These are phyloP conservation scores for Acrodontium crateriforme DNA, from an alignment of 2,329 filamentous ascomycete genomes.

Conservation along the genomic window DNA sequence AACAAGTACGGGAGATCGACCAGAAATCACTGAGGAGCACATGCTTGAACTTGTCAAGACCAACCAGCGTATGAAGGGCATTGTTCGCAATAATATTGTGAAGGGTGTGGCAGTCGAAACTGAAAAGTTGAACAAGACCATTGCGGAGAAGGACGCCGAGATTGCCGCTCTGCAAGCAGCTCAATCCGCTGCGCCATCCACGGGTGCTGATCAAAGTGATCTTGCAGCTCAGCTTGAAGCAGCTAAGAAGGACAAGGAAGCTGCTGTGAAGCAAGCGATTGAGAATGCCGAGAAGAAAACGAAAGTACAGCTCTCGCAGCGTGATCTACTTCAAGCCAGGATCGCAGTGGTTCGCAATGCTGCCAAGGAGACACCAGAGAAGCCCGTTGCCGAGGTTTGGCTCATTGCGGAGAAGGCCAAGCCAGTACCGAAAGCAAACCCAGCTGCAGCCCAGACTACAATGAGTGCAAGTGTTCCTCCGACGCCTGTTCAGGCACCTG, in stretches of 20 bases:
- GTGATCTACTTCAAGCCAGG: conserved; percentile 52
- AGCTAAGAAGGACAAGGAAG: conserved; percentile 17
- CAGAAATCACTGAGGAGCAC: conserved; percentile 32
- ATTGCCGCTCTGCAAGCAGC: conserved; percentile 12
- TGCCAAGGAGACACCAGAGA: conserved; percentile 70
- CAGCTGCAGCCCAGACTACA: conserved; percentile 4
- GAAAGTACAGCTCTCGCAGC: conserved; percentile 63
- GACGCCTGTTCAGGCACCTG: conserved; percentile 1
- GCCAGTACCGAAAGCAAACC: conserved; percentile 10
- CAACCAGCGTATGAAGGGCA: conserved; percentile 35
- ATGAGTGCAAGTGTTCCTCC: conserved; percentile 2
- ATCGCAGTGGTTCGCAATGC: conserved; percentile 67
- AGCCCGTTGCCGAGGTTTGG: conserved; percentile 78
- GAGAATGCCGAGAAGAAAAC: conserved; percentile 34
- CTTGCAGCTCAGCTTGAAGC: conserved; percentile 15
- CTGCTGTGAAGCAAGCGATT: conserved; percentile 24
- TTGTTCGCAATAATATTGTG: conserved; percentile 46
- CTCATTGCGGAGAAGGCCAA: conserved; percentile 54
- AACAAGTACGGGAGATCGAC: conserved; percentile 16
- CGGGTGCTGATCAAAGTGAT: conserved; percentile 7
- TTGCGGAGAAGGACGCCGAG: conserved; percentile 18
- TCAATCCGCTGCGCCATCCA: neutral
- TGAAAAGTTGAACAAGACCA: conserved; percentile 23
- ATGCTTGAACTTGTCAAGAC: conserved; percentile 35
- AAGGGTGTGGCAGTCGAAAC: conserved; percentile 29